Conservation (phyloP, 2,329 filamentous ascomycete species). For the Nigrospora oryzae region DNA sequence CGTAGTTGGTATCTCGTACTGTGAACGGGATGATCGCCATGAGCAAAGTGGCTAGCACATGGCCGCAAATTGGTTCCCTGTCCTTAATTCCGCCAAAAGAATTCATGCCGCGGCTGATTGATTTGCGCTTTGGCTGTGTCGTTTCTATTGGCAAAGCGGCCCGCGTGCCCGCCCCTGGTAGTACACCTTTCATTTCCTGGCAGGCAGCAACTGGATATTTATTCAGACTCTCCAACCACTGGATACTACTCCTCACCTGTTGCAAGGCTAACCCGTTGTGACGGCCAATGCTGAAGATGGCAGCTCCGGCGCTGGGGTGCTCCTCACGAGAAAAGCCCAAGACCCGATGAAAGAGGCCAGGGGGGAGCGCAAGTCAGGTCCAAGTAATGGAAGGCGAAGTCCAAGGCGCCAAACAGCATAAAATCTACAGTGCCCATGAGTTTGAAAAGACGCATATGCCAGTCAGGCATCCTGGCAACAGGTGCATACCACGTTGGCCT, state of each 20-base stretch:
- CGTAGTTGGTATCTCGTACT: too few species aligned
- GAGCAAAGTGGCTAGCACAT: too few species aligned
- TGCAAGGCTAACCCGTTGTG: slow-evolving; percentile 12
- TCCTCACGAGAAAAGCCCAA: slow-evolving; percentile 36
- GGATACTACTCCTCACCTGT: slow-evolving; percentile 34
- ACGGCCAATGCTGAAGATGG: slow-evolving; percentile 19
- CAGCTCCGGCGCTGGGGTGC: too few species aligned
- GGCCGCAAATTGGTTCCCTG: too few species aligned
- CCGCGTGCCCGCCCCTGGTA: too few species aligned
- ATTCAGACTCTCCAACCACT: slow-evolving; percentile 38
- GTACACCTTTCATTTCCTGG: too few species aligned
- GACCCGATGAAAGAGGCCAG: slow-evolving; percentile 41
- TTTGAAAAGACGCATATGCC: slow-evolving; percentile 62
- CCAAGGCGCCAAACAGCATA: too few species aligned
- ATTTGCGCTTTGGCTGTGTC: too few species aligned
- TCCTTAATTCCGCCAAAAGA: too few species aligned
- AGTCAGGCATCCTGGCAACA: slow-evolving; percentile 47
- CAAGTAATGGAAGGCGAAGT: slow-evolving; percentile 33
- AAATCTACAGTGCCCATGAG: slow-evolving; percentile 55
- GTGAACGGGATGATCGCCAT: too few species aligned
- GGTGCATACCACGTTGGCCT: slow-evolving; percentile 56
- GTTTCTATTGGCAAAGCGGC: too few species aligned
- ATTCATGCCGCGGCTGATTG: too few species aligned
- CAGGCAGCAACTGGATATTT: slow-evolving; percentile 29
- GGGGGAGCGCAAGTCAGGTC: slow-evolving; percentile 30